phyloP scores from a whole-genome alignment of 169 alveolate genomes.

The Plasmodium ovale region DNA sequence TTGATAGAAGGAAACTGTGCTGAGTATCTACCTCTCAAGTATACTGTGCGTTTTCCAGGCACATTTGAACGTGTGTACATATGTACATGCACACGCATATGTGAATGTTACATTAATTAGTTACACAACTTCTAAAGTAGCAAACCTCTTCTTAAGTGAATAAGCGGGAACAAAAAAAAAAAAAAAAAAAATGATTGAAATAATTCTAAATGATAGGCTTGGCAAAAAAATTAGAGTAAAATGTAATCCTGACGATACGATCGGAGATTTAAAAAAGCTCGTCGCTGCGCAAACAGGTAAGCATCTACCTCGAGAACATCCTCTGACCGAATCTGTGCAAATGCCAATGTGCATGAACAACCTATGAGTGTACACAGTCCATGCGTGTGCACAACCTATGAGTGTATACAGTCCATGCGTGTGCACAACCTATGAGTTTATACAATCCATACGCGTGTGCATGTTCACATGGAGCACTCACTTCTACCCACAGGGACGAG shows the following conservation, averaged over 20 bases:
- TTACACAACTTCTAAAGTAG: background rate
- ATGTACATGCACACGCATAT: background rate
- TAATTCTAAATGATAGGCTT: constrained; percentile 96
- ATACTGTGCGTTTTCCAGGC: too few relatives aligned
- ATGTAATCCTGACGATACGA: constrained; percentile 97
- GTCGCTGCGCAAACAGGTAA: constrained; percentile 98
- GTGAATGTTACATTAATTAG: background rate
- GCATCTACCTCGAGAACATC: background rate
- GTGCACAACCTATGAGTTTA: too few relatives aligned
- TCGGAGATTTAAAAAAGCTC: constrained; percentile 96
- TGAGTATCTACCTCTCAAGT: too few relatives aligned
- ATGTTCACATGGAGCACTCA: background rate
- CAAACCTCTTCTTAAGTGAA: background rate
- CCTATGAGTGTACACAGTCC: too few relatives aligned
- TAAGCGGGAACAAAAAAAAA: background rate
- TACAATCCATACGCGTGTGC: too few relatives aligned
- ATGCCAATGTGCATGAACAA: too few relatives aligned
- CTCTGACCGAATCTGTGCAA: too few relatives aligned
- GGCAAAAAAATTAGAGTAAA: constrained; percentile 98
- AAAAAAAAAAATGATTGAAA: constrained; percentile 89
- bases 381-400: too few relatives aligned
- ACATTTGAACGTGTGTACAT: background rate
- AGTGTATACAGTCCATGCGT: too few relatives aligned
- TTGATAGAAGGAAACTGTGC: too few relatives aligned
- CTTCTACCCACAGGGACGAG: constrained; percentile 91